phyloP scores from a whole-genome alignment of 495 filamentous ascomycete species.

The Daldinia decipiens region DNA sequence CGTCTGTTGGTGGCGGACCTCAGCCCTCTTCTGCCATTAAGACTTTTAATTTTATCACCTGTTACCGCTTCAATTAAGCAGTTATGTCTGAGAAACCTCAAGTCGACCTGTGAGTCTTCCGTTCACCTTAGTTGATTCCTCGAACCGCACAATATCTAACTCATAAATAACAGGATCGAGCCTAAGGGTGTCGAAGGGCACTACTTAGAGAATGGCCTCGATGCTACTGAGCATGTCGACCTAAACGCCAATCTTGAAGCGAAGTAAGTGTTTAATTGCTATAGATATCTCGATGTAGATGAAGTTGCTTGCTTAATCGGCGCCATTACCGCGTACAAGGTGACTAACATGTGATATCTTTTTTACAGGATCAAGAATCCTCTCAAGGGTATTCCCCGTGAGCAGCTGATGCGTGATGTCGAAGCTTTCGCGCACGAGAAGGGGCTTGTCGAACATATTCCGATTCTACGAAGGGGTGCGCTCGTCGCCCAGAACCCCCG shows the following conservation, averaged over 20 bases:
- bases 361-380: conserved; percentile 65
- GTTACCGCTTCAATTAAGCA: conserved; percentile 2
- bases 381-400: conserved; percentile 63
- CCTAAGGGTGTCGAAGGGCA: conserved; percentile 48
- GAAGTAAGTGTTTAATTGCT: conserved; percentile 46
- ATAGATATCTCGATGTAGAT: not conserved
- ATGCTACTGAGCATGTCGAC: conserved; percentile 51
- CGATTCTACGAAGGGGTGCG: conserved; percentile 68
- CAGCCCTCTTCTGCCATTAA: not conserved
- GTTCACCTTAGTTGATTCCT: not conserved
- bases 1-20: conserved; percentile 19
- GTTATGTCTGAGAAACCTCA: conserved; percentile 33
- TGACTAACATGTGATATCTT: conserved; percentile 24
- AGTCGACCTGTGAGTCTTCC: conserved; percentile 24
- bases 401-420: conserved; percentile 64
- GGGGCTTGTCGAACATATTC: conserved; percentile 60
- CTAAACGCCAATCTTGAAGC: conserved; percentile 60
- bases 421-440: conserved; percentile 64
- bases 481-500: conserved; percentile 70
- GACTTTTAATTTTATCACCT: conserved; percentile 8
- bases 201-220: conserved; percentile 51
- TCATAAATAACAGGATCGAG: conserved; percentile 34
- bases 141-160: conserved; percentile 24
- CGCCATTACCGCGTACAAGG: not conserved
- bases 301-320: conserved; percentile 4